Evolutionary conservation across 768 basidiomycete species (phyloP), one percentile per base, ranked within the genome.

Genomic region (Boletus speciosus): DNA sequence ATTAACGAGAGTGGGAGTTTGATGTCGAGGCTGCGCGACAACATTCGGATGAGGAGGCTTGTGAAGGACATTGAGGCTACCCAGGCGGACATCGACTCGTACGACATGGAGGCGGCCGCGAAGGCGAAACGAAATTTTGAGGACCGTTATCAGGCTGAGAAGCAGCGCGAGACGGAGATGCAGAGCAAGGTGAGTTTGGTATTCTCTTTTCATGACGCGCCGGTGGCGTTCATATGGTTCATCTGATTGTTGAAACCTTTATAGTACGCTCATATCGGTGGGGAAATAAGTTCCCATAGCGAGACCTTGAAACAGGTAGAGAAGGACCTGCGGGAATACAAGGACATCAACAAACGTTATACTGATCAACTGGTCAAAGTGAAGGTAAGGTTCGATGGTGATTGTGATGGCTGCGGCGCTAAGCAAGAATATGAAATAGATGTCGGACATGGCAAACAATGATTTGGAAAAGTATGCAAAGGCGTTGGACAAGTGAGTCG

Each of bases 391-490:
- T 57, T 51, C 21, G 41, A 45, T 8, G 40, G 19, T 44, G 51
- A 16, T 31, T 37, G 41, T 51, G 49, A 41, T 14, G 34, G 25
- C 9, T 40, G 29, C n/a, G 47, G 19, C 36, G 42, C 47, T 27
- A 47, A 23, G 27, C 9, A 14, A 9, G 34, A 23, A 12, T 9
- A 3, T 27, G 43, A 25, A 29, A 39, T 60, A 98, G 95, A 92
- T 97, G 73, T 93, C 94, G 32, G 95, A 98, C 70, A 93, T 98
- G 86, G 94, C 96, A 6, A 98, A 96, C 70, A 89, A 83, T 55
- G 97, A 99, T 70, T 71, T 99, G 49, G 96, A 99, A 75, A 98
- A 98, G 74, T 98, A 98, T 57, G 91, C 85, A 5, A 98, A 98
- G 67, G 97, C 97, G 3, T 73, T 99, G 45, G 97, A 99, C 74